Base-by-base conservation (phyloP, 441 rosid genomes). In the Adansonia rubrostipa region DNA sequence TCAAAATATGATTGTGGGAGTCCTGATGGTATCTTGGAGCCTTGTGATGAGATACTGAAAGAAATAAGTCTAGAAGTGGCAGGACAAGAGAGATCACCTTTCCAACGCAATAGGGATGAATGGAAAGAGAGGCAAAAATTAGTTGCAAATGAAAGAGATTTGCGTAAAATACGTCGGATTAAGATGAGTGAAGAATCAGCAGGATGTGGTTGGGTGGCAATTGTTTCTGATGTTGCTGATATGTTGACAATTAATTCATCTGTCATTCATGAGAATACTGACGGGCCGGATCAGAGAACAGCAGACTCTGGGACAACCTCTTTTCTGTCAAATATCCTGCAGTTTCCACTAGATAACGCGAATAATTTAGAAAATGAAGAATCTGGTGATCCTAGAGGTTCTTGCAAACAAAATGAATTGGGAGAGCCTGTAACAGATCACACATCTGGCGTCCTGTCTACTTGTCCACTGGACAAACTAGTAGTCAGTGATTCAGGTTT, bases 231-330 rank as follows among this genome's bases (percentile, higher is more conserved):
- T 76, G 80, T 58, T 40, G 81, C 78, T 74, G 83, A 80, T 74
- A 57, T 78, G 33, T 80, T 80, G 78, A 64, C 78, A 33, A 64
- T 74, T 15, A 76, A 80, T 78, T 77, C 87, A 63, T 71, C 87
- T 13, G n/a, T 65, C 53, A 63, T 22, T 61, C 82, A 78, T 48
- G 86, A 79, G 67, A 76, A 81, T 63, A 61, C 53, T 1, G 87
- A 83, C 67, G 84, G 83, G 62, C 86, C 83, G 53, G 73, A 70
- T 73, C 72, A 70, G 68, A 82, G 74, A 61, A 79, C 44, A 48
- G 80, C 63, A 33, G 93, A 86, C 85, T 79, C 84, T 77, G 89
- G 88, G 53, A 80, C 79, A 5, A 77, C 36, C 40, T 83, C 85
- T 82, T 85, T 85, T 61, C 62, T 84, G 73, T 88, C 89, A 69